Evolutionary conservation across 2,329 filamentous ascomycete genomes (phyloP).

Genomic region (Eutypa lata): DNA sequence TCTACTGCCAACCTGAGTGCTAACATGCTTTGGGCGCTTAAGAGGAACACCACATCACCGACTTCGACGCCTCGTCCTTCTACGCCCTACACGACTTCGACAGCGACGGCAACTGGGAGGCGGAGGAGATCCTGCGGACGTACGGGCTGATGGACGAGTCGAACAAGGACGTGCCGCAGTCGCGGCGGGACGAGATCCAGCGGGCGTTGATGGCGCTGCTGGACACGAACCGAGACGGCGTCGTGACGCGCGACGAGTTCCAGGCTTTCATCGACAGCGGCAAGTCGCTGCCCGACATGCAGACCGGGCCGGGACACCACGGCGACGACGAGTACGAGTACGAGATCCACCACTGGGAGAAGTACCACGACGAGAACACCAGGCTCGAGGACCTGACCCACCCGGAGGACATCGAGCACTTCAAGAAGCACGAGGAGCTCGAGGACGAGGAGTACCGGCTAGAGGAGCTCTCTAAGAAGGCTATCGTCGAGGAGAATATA

Average conservation of each 20-base stretch:
- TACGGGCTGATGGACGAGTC: slow-evolving; percentile 78
- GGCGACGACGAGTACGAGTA: slow-evolving; percentile 97
- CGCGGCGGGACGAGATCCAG: slow-evolving; percentile 64
- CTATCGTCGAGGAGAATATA: slow-evolving; percentile 87
- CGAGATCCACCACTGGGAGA: slow-evolving; percentile 98
- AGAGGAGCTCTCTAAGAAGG: slow-evolving; percentile 65
- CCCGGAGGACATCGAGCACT: slow-evolving; percentile 95
- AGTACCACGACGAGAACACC: slow-evolving; percentile 75
- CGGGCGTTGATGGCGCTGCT: slow-evolving; percentile 66
- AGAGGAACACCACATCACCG: slow-evolving; percentile 90
- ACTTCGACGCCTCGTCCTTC: slow-evolving; percentile 84
- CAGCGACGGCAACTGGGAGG: slow-evolving; percentile 73
- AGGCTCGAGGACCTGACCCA: slow-evolving; percentile 89
- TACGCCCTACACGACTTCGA: slow-evolving; percentile 96
- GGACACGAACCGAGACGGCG: slow-evolving; percentile 65
- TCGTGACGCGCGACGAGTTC: slow-evolving; percentile 72
- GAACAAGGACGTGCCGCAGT: slow-evolving; percentile 56
- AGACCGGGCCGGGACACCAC: slow-evolving; percentile 87
- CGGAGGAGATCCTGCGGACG: slow-evolving; percentile 77
- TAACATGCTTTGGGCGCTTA: slow-evolving; percentile 1
- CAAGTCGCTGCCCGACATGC: slow-evolving; percentile 75
- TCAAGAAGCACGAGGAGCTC: slow-evolving; percentile 81
- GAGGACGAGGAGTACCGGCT: slow-evolving; percentile 69
- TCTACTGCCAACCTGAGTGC: not conserved
- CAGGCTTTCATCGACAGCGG: slow-evolving; percentile 57